Evolutionary conservation across 176 grass and related monocot genomes (phyloP).

Genomic region (Hordeum vulgare): DNA sequence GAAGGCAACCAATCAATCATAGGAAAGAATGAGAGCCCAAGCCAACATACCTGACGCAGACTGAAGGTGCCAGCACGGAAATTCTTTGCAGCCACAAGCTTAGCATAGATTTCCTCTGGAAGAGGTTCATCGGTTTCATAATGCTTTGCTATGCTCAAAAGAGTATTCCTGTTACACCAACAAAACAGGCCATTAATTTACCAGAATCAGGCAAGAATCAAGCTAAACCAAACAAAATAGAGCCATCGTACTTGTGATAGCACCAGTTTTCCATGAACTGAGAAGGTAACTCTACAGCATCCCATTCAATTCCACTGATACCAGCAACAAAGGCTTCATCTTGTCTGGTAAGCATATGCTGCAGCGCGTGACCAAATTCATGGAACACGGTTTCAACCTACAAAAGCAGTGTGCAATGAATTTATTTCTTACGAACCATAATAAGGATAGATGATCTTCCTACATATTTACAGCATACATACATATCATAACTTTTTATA

Average conservation of each 20-base stretch:
- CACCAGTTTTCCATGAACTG: slow-evolving; percentile 99
- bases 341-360: slow-evolving; percentile 98
- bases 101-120: slow-evolving; percentile 84
- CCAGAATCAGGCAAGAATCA: not conserved
- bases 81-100: slow-evolving; percentile 95
- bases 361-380: slow-evolving; percentile 98
- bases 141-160: slow-evolving; percentile 94
- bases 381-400: slow-evolving; percentile 99
- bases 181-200: not conserved
- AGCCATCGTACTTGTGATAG: slow-evolving; percentile 72
- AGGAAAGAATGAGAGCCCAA: not conserved
- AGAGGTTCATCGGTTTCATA: slow-evolving; percentile 89
- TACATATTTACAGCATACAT: not conserved
- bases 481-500: not conserved
- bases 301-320: slow-evolving; percentile 96
- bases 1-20: not conserved
- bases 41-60: slow-evolving; percentile 58
- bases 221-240: slow-evolving; percentile 4
- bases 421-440: not conserved
- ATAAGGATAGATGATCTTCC: not conserved
- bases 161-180: slow-evolving; percentile 69
- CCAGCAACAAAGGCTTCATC: slow-evolving; percentile 93
- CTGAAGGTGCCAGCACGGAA: slow-evolving; percentile 94
- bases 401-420: slow-evolving; percentile 1
- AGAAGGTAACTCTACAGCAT: slow-evolving; percentile 95